Base-by-base conservation (phyloP, 805 yeast genomes). In the Candida gorgasii region DNA sequence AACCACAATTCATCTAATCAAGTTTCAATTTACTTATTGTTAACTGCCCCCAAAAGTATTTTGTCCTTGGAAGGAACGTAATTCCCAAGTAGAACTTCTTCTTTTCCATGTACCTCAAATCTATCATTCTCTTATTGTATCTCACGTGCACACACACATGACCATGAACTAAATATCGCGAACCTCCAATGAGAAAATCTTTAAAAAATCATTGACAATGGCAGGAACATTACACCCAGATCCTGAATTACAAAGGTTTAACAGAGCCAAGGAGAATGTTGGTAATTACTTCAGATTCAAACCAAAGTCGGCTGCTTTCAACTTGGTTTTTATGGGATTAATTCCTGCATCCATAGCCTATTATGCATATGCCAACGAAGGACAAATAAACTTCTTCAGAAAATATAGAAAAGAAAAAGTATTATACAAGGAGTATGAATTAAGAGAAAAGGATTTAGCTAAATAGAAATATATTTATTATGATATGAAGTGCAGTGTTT, bases 211-310 rank as follows among this genome's bases (percentile, higher is more conserved):
- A n/a, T 7, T 31, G 8, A 26, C 13, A 8, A 70, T 70, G 76
- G 76, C 75, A 38, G 65, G 59, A 46, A 70, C 76, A 33, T 65
- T 70, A 48, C 63, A 53, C 57, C 73, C 72, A 46, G 76, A 70
- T 51, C 65, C 62, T 32, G 73, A 59, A 37, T 61, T 68, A 33
- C 69, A 67, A 52, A 60, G 62, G 47, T 70, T 70, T 58, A 70
- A 70, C 50, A 48, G 57, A 23, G 73, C 72, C 40, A 69, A 65
- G 49, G 75, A 70, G 49, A 63, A 58, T 47, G 51, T 58, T 28
- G 75, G 75, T 22, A 63, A 62, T 53, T 63, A 61, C 55, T 70
- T 70, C 56, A 62, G 76, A 38, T 68, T 70, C 60, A 70, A 58
- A 41, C 62, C 72, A 17, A 61, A 59, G 47, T 63, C 72, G 6